Conservation (phyloP, 352 stramenopile genomes). For the Aphanomyces cochlioides region DNA sequence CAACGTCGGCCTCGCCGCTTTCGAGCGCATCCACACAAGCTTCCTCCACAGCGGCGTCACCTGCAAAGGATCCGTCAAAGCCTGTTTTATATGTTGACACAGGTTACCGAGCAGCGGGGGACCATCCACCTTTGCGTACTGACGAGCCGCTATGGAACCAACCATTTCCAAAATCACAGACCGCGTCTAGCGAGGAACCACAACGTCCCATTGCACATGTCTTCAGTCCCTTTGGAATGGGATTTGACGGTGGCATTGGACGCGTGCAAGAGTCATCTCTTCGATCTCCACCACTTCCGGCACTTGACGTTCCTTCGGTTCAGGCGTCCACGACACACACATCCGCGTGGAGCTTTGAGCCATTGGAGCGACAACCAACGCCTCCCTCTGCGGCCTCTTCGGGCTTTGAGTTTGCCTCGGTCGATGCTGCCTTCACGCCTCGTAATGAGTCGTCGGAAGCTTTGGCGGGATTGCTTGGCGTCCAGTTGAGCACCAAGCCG, state of each 20-base stretch:
- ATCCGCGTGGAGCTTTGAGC: conserved; percentile 27
- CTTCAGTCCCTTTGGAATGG: conserved; percentile 71
- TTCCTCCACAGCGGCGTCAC: conserved; percentile 5
- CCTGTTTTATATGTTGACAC: conserved; percentile 19
- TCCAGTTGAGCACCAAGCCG: conserved; percentile 50
- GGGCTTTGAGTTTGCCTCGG: conserved; percentile 54
- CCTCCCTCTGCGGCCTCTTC: not conserved
- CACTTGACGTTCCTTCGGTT: conserved; percentile 28
- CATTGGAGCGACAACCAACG: not conserved
- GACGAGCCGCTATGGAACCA: conserved; percentile 18
- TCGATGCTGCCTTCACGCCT: conserved; percentile 79
- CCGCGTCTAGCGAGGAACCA: not conserved
- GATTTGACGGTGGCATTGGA: conserved; percentile 63
- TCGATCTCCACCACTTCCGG: not conserved
- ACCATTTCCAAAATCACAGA: conserved; percentile 4
- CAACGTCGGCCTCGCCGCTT: not conserved
- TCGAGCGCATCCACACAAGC: conserved; percentile 18
- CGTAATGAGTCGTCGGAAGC: conserved; percentile 69
- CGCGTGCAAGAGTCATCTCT: conserved; percentile 33
- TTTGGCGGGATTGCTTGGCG: conserved; percentile 57
- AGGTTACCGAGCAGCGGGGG: not conserved
- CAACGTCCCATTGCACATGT: conserved; percentile 32
- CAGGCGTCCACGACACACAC: conserved; percentile 15
- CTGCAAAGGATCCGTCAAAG: conserved; percentile 16
- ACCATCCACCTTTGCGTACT: not conserved